These are phyloP conservation scores for Macrolepiota dolichaula DNA, from an alignment of 768 basidiomycete species.

Conservation along the genomic window DNA sequence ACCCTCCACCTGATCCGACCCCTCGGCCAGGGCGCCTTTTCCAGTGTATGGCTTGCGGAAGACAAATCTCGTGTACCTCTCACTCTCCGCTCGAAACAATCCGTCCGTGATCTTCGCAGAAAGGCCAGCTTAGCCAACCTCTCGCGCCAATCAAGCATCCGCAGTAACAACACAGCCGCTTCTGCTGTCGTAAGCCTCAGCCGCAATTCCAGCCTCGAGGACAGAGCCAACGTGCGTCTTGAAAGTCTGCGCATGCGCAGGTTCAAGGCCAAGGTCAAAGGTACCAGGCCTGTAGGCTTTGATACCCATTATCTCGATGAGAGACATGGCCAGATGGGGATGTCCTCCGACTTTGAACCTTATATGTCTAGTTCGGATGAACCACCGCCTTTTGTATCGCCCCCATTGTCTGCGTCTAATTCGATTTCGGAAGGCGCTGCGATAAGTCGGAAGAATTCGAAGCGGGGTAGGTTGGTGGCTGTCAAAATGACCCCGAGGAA, in stretches of 20 bases:
- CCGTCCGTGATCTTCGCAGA: conserved; percentile 35
- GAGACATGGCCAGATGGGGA: conserved; percentile 27
- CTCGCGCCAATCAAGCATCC: conserved; percentile 24
- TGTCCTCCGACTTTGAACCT: neutral
- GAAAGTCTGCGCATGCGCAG: conserved; percentile 16
- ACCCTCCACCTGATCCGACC: conserved; percentile 43
- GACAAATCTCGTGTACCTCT: conserved; percentile 45
- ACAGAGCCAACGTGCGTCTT: conserved; percentile 7
- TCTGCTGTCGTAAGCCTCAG: conserved; percentile 5
- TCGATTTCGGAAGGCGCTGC: neutral
- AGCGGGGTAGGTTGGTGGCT: conserved; percentile 34
- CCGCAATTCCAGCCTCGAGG: conserved; percentile 11
- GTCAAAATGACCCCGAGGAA: conserved; percentile 45
- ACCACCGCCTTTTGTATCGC: neutral
- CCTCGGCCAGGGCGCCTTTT: conserved; percentile 74
- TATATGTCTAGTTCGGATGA: neutral
- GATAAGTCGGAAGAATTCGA: conserved; percentile 1
- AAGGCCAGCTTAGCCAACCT: conserved; percentile 20
- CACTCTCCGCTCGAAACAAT: conserved; percentile 36
- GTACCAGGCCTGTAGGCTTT: conserved; percentile 16
- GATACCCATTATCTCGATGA: conserved; percentile 23
- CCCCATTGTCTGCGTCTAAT: neutral
- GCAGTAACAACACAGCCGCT: conserved; percentile 8
- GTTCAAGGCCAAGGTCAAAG: conserved; percentile 26
- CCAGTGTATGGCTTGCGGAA: conserved; percentile 70